A percentile compares a stretch with the other conserved stretches of the same genome.
phyloP scores from a whole-genome alignment of 1,284 basidiomycete genomes.

The Microbotryomycetes sp. region DNA sequence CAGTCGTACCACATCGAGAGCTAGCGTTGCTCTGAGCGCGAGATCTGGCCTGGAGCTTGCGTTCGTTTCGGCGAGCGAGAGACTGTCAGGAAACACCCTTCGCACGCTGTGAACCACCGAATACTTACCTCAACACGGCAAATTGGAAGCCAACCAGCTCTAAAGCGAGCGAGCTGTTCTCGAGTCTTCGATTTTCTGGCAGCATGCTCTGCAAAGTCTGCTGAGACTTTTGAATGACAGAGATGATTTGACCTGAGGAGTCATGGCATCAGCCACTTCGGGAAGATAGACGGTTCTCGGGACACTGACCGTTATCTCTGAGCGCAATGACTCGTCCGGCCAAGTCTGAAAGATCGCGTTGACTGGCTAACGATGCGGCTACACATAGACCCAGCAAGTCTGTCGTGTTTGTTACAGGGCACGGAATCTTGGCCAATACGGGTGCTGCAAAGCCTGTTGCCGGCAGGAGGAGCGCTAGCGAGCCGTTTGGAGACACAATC shows the following conservation, averaged over 20 bases:
- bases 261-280: not conserved
- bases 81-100: not conserved
- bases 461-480: not conserved
- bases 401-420: not conserved
- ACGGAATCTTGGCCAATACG: not conserved
- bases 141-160: conserved; percentile 13
- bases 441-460: not conserved
- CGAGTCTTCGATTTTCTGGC: not conserved
- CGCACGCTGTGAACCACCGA: too few relatives aligned
- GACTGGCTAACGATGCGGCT: not conserved
- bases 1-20: not conserved
- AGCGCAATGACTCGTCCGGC: conserved; percentile 3
- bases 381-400: not conserved
- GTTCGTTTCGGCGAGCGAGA: not conserved
- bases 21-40: not conserved
- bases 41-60: conserved; percentile 1
- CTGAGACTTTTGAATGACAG: not conserved
- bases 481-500: not conserved
- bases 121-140: conserved; percentile 8
- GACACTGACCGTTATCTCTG: not conserved
- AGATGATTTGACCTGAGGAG: not conserved
- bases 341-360: conserved; percentile 10
- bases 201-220: conserved; percentile 6
- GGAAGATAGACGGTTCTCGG: not conserved
- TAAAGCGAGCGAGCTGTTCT: conserved; percentile 5